These are phyloP conservation scores for Mortierella hygrophila DNA, from an alignment of 192 early-diverging fungal genomes.

Conservation along the genomic window DNA sequence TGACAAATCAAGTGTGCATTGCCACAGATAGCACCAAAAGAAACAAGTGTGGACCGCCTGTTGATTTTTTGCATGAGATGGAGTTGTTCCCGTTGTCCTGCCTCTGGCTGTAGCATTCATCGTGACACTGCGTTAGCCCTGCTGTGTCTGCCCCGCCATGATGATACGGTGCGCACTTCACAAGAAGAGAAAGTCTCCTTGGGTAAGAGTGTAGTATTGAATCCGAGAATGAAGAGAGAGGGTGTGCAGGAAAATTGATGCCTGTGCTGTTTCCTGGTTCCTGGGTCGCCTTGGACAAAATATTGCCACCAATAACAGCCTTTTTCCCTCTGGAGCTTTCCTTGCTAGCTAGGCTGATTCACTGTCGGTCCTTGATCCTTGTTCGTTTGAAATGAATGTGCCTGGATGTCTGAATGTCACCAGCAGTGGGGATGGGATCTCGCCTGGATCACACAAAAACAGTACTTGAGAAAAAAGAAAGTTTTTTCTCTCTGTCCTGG, in stretches of 20 bases:
- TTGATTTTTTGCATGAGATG: background rate
- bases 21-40: conserved; percentile 1
- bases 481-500: conserved; percentile 2
- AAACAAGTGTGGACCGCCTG: background rate
- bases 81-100: background rate
- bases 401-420: background rate
- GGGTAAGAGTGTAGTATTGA: background rate
- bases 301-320: conserved; percentile 9
- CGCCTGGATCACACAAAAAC: background rate
- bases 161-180: background rate
- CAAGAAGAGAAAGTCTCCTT: background rate
- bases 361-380: background rate
- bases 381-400: background rate
- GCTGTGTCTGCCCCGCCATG: background rate
- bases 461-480: background rate
- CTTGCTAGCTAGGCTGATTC: background rate
- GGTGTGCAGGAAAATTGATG: conserved; percentile 5
- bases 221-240: background rate
- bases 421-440: background rate
- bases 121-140: background rate
- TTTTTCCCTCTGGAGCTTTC: background rate
- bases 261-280: conserved; percentile 6
- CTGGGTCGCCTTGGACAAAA: conserved; percentile 3
- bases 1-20: background rate
- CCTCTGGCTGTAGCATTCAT: background rate